Evolutionary conservation across 2,329 filamentous ascomycete species (phyloP).

Genomic region (Fusarium ambrosium): DNA sequence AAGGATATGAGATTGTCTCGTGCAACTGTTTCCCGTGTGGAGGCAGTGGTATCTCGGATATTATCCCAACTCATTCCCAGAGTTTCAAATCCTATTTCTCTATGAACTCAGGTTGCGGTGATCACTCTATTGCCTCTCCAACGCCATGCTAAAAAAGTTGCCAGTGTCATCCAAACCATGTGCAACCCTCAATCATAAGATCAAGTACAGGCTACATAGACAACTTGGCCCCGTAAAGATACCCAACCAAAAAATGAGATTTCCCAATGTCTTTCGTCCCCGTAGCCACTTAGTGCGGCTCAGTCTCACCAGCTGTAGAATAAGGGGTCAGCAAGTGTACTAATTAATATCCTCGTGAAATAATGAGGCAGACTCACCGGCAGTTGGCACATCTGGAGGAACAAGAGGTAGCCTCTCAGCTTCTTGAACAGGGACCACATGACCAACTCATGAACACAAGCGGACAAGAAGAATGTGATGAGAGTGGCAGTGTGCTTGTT

Average conservation of each 20-base stretch:
- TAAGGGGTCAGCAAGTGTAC: slow-evolving; percentile 3
- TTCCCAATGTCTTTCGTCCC: slow-evolving; percentile 74
- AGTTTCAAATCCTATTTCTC: not conserved
- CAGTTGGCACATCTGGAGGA: slow-evolving; percentile 81
- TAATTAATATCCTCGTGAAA: not conserved
- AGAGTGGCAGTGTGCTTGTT: slow-evolving; percentile 79
- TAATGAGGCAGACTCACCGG: slow-evolving; percentile 60
- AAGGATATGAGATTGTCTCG: not conserved
- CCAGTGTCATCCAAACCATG: not conserved
- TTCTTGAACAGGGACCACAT: slow-evolving; percentile 88
- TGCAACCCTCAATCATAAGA: slow-evolving; percentile 57
- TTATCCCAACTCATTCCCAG: not conserved
- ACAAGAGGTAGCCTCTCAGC: slow-evolving; percentile 78
- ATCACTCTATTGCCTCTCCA: not conserved
- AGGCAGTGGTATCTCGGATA: not conserved
- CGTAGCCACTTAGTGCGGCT: slow-evolving; percentile 76
- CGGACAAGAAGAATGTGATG: slow-evolving; percentile 80
- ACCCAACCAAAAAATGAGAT: slow-evolving; percentile 83
- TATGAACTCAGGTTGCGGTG: not conserved
- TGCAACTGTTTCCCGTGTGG: not conserved
- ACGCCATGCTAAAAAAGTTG: not conserved
- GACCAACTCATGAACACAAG: slow-evolving; percentile 79
- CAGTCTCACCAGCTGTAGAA: slow-evolving; percentile 69
- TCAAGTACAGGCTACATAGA: slow-evolving; percentile 71
- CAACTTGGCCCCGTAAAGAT: slow-evolving; percentile 83